Evolutionary conservation across 371 early-diverging fungal species (phyloP).

Genomic region (Mucor lusitanicus): DNA sequence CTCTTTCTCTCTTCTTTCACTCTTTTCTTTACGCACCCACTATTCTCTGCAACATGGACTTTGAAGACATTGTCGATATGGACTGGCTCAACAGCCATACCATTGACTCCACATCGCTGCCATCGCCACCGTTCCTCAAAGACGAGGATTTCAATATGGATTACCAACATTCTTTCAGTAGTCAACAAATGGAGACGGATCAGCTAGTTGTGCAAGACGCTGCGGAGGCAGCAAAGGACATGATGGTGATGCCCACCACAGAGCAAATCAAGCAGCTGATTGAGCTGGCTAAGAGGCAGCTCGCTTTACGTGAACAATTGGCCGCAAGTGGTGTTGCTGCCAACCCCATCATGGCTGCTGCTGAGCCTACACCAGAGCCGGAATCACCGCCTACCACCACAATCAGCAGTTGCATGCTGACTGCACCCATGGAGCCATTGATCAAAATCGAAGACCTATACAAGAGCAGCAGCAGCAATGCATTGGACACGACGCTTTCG

Average conservation of each 20-base stretch:
- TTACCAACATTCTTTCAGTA: background rate
- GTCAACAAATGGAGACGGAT: background rate
- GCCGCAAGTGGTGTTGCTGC: background rate
- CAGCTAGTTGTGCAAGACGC: background rate
- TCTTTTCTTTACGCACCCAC: too few relatives aligned
- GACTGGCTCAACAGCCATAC: constrained; percentile 39
- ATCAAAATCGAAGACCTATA: background rate
- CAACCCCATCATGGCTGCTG: background rate
- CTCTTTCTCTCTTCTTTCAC: background rate
- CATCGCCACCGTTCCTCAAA: constrained; percentile 14
- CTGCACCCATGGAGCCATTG: background rate
- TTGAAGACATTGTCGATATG: constrained; percentile 39
- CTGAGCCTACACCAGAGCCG: constrained; percentile 20
- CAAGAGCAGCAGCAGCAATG: background rate
- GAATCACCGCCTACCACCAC: constrained; percentile 5
- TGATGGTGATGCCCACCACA: constrained; percentile 24
- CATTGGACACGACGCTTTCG: background rate
- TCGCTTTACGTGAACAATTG: constrained; percentile 33
- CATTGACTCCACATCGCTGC: constrained; percentile 8
- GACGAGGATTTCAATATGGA: constrained; percentile 8
- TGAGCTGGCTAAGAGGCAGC: constrained; percentile 36
- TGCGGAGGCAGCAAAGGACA: background rate
- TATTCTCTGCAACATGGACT: constrained; percentile 20
- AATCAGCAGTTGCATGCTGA: background rate
- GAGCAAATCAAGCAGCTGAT: constrained; percentile 38